Percentiles rank a stretch among this genome's conserved stretches.
Conservation (phyloP, 2,329 filamentous ascomycete species). For the Pseudogymnoascus sp. region DNA sequence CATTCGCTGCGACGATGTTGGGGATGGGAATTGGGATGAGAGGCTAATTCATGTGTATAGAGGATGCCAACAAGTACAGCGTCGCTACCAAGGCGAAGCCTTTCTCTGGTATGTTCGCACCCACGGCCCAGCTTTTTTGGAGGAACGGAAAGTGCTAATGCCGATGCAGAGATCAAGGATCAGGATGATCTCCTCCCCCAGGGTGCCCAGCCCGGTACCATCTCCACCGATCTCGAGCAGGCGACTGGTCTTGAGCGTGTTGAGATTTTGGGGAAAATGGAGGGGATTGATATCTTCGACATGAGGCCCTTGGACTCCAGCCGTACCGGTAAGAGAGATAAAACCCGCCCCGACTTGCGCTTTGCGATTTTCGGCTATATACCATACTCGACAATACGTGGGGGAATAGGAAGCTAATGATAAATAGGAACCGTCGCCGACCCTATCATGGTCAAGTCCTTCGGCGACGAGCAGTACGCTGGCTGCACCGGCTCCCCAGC, state of each 20-base stretch:
- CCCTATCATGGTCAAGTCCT: constrained; percentile 84
- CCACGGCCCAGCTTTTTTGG: not conserved
- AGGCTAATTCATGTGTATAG: not conserved
- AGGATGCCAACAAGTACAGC: constrained; percentile 5
- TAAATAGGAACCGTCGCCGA: constrained; percentile 70
- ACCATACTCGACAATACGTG: constrained; percentile 9
- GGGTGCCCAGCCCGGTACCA: constrained; percentile 70
- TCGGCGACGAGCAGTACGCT: constrained; percentile 90
- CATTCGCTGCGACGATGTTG: not conserved
- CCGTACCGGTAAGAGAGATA: constrained; percentile 55
- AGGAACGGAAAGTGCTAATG: not conserved
- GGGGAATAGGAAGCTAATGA: not conserved
- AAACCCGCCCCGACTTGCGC: constrained; percentile 20
- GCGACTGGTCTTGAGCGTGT: constrained; percentile 96
- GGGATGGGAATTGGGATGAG: not conserved
- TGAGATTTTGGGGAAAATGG: constrained; percentile 98
- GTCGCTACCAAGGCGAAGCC: not conserved
- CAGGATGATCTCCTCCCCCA: constrained; percentile 78
- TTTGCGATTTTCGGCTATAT: not conserved
- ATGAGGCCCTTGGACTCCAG: constrained; percentile 93
- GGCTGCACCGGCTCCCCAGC: constrained; percentile 92
- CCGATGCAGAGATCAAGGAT: constrained; percentile 62
- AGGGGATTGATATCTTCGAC: constrained; percentile 95
- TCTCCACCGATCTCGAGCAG: constrained; percentile 93
- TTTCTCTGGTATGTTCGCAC: not conserved